These are phyloP conservation scores for Hypoxylon lienhwacheense DNA, from an alignment of 495 filamentous ascomycete species.

Conservation along the genomic window DNA sequence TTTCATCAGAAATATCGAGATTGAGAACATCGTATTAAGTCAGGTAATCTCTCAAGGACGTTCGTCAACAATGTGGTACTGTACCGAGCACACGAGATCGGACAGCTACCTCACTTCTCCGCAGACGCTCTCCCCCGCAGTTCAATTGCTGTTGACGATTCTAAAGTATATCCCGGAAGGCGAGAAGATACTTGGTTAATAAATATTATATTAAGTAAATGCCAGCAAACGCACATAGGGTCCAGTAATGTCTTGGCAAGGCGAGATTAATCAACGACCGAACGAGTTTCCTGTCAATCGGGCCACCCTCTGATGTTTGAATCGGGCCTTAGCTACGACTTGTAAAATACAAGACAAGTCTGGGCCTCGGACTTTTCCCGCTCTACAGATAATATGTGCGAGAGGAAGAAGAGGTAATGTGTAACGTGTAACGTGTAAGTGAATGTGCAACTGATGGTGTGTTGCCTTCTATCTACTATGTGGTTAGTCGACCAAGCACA, in stretches of 20 bases:
- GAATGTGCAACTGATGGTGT: slow-evolving; percentile 3
- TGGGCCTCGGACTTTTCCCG: slow-evolving; percentile 5
- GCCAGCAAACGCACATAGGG: slow-evolving; percentile 35
- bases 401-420: too few relatives aligned
- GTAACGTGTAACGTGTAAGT: slow-evolving; percentile 10
- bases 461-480: slow-evolving; percentile 15
- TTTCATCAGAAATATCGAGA: too few relatives aligned
- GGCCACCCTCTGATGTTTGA: slow-evolving; percentile 34
- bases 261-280: slow-evolving; percentile 30
- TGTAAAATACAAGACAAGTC: slow-evolving; percentile 9
- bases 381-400: too few relatives aligned
- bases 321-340: slow-evolving; percentile 30
- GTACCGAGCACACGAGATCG: too few relatives aligned
- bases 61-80: too few relatives aligned
- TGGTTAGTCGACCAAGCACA: slow-evolving; percentile 7
- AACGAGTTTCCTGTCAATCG: slow-evolving; percentile 34
- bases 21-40: too few relatives aligned
- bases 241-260: slow-evolving; percentile 30
- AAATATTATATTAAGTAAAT: slow-evolving; percentile 35
- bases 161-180: slow-evolving; percentile 26
- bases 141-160: slow-evolving; percentile 21
- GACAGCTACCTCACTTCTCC: slow-evolving; percentile 18
- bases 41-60: too few relatives aligned
- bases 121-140: slow-evolving; percentile 27
- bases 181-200: too few relatives aligned